phyloP scores from a whole-genome alignment of 2,329 filamentous ascomycete genomes.

The Aspergillus sojae region DNA sequence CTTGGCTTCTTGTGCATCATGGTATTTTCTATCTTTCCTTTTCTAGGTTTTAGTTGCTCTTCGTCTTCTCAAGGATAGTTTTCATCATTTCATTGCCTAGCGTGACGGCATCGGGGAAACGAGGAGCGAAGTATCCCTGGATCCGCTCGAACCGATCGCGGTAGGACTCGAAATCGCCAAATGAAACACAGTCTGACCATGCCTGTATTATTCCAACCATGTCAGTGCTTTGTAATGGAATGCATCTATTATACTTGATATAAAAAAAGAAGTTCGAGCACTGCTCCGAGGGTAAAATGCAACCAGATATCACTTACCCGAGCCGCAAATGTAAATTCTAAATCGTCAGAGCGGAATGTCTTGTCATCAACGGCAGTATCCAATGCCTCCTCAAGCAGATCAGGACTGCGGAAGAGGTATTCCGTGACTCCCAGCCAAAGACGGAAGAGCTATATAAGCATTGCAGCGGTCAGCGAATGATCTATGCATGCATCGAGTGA shows the following conservation, averaged over 20 bases:
- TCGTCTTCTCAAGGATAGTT: constrained; percentile 82
- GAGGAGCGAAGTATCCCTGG: constrained; percentile 85
- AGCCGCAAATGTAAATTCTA: constrained; percentile 97
- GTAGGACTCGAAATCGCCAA: constrained; percentile 93
- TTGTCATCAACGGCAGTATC: constrained; percentile 85
- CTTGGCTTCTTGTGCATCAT: background rate
- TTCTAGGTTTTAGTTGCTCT: constrained; percentile 7
- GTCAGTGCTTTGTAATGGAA: constrained; percentile 10
- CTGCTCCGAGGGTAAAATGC: background rate
- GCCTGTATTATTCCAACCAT: constrained; percentile 52
- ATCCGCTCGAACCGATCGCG: constrained; percentile 87
- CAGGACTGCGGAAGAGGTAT: constrained; percentile 84
- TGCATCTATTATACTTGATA: background rate
- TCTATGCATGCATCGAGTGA: background rate
- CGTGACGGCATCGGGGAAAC: constrained; percentile 83
- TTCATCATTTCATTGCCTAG: constrained; percentile 97
- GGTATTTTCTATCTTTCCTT: background rate
- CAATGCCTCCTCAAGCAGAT: constrained; percentile 80
- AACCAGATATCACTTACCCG: constrained; percentile 50
- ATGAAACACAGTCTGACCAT: constrained; percentile 90
- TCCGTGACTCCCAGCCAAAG: constrained; percentile 97
- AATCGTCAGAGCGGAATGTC: constrained; percentile 89
- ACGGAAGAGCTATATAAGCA: constrained; percentile 69
- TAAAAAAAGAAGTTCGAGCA: background rate
- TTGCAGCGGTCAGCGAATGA: constrained; percentile 7